Percentiles rank a stretch among this genome's conserved stretches.
phyloP scores from a whole-genome alignment of 768 basidiomycete species.

The Xerocomus brunneocitrinus region DNA sequence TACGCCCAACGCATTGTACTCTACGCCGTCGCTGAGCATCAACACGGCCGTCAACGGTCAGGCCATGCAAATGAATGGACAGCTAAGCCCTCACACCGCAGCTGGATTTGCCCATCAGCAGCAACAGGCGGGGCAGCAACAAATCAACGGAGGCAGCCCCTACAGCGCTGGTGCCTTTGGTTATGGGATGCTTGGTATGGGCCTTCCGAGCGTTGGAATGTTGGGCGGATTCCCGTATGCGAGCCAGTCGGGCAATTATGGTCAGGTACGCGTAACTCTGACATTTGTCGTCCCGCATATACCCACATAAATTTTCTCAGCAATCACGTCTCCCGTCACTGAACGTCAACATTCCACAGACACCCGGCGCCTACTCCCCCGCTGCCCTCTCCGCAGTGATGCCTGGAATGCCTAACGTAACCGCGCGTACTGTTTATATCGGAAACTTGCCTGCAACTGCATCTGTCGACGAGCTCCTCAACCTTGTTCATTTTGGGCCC shows the following conservation, averaged over 20 bases:
- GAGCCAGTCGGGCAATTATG: constrained; percentile 65
- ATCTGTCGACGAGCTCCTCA: constrained; percentile 95
- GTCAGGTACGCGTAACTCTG: constrained; percentile 43
- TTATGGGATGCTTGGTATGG: constrained; percentile 80
- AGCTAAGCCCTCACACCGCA: constrained; percentile 67
- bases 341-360: constrained; percentile 62
- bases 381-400: constrained; percentile 73
- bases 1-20: constrained; percentile 60
- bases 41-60: constrained; percentile 52
- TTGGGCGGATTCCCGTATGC: constrained; percentile 69
- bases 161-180: constrained; percentile 52
- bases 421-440: constrained; percentile 92
- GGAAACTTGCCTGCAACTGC: constrained; percentile 94
- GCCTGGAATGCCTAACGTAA: constrained; percentile 50
- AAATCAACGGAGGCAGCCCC: constrained; percentile 44
- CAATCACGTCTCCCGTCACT: constrained; percentile 56
- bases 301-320: constrained; percentile 41
- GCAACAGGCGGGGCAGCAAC: constrained; percentile 33
- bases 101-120: constrained; percentile 50
- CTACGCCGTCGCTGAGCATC: constrained; percentile 65
- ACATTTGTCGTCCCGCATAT: background rate
- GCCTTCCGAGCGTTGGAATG: constrained; percentile 69
- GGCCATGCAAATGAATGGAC: constrained; percentile 43
- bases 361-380: constrained; percentile 73
- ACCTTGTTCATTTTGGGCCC: constrained; percentile 96